Percentiles rank a stretch among this genome's conserved stretches.
phyloP scores from a whole-genome alignment of 129 eudicot species.

The Chrysanthemum seticuspe region DNA sequence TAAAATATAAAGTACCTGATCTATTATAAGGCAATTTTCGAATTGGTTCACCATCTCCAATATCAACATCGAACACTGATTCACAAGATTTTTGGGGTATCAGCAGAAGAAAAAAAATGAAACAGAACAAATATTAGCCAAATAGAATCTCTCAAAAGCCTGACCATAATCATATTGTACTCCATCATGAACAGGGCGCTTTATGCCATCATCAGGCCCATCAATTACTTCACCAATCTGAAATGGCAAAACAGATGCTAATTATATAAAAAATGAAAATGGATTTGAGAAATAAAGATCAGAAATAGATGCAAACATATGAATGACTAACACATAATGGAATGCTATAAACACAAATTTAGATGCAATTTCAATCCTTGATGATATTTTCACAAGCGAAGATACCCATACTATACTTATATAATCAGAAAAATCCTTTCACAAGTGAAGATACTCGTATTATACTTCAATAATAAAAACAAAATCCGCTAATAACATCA shows the following conservation, averaged over 20 bases:
- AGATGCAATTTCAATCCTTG: too few relatives aligned
- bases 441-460: too few relatives aligned
- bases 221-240: conserved; percentile 99
- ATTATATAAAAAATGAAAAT: neutral
- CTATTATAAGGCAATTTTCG: conserved; percentile 94
- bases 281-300: too few relatives aligned
- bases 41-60: conserved; percentile 97
- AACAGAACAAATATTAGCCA: conserved; percentile 16
- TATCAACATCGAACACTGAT: conserved; percentile 94
- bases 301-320: too few relatives aligned
- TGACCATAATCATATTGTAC: conserved; percentile 86
- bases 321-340: too few relatives aligned
- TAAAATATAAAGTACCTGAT: conserved; percentile 56
- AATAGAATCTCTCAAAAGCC: conserved; percentile 31
- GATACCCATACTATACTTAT: too few relatives aligned
- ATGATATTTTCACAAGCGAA: too few relatives aligned
- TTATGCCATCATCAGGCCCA: conserved; percentile 85
- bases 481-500: too few relatives aligned
- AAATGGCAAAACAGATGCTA: conserved; percentile 14
- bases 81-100: conserved; percentile 5
- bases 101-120: conserved; percentile 3
- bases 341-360: too few relatives aligned
- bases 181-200: conserved; percentile 77
- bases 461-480: too few relatives aligned
- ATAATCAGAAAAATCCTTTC: too few relatives aligned